These are phyloP conservation scores for Arabidopsis lyrata DNA, from an alignment of 441 rosid genomes.

Conservation along the genomic window DNA sequence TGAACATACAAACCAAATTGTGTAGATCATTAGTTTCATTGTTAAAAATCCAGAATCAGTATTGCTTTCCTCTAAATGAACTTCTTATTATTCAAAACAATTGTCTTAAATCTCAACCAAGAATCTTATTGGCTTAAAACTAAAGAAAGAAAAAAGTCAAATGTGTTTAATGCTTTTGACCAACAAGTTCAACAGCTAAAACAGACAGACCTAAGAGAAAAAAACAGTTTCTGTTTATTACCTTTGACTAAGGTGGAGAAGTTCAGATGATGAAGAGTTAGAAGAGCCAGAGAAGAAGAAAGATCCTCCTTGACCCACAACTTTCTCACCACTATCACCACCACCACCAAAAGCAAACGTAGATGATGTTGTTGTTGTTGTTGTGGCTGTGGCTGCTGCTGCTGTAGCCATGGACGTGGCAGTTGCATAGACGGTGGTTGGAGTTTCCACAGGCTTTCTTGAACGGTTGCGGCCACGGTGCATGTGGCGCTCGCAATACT, in stretches of 20 bases:
- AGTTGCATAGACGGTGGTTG: slow-evolving; percentile 59
- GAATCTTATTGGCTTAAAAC: slow-evolving; percentile 30
- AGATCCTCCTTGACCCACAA: slow-evolving; percentile 46
- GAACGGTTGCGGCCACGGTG: slow-evolving; percentile 99
- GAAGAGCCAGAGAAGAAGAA: slow-evolving; percentile 62
- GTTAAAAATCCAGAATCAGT: background rate
- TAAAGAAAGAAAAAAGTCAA: slow-evolving; percentile 23
- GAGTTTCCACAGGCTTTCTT: slow-evolving; percentile 99
- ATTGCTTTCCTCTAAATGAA: background rate
- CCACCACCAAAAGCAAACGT: slow-evolving; percentile 33
- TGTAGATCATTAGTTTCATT: slow-evolving; percentile 13
- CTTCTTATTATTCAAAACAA: slow-evolving; percentile 26
- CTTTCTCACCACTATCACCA: slow-evolving; percentile 30
- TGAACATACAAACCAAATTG: slow-evolving; percentile 25
- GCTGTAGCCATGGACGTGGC: slow-evolving; percentile 16
- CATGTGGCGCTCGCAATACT: slow-evolving; percentile 98
- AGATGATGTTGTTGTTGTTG: slow-evolving; percentile 13
- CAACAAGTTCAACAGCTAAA: slow-evolving; percentile 30
- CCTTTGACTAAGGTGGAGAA: slow-evolving; percentile 69
- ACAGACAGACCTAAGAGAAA: slow-evolving; percentile 20
- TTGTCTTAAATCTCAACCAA: slow-evolving; percentile 22
- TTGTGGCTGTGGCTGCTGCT: background rate
- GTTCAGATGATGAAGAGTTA: slow-evolving; percentile 66
- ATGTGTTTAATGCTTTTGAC: slow-evolving; percentile 32
- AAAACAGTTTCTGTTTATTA: slow-evolving; percentile 40